phyloP scores from a whole-genome alignment of 495 filamentous ascomycete genomes.

The Tuber indicum region DNA sequence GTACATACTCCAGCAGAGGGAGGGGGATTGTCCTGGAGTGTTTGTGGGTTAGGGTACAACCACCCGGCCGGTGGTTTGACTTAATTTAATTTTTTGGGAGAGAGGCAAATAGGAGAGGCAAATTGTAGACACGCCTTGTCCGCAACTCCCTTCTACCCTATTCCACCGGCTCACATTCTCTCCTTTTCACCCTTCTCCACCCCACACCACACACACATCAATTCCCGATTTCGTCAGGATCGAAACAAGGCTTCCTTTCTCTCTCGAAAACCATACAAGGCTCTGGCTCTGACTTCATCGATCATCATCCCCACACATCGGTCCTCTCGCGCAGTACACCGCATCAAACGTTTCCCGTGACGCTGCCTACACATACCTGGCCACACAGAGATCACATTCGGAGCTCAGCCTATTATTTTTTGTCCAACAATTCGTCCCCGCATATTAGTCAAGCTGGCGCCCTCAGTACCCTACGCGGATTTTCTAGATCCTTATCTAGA shows the following conservation, averaged over 20 bases:
- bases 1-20: background rate
- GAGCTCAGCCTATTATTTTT: background rate
- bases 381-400: background rate
- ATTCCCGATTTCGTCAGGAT: background rate
- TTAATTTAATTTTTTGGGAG: no score
- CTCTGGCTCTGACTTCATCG: background rate
- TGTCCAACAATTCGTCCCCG: background rate
- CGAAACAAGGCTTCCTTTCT: background rate
- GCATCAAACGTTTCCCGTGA: background rate
- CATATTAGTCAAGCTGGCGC: constrained; percentile 29
- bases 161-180: background rate
- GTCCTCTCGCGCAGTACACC: background rate
- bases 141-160: background rate
- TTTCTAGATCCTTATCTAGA: constrained; percentile 25
- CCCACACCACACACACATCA: background rate
- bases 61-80: background rate
- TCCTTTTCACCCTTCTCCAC: background rate
- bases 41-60: background rate
- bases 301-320: background rate
- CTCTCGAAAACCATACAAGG: background rate
- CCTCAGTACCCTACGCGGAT: constrained; percentile 26
- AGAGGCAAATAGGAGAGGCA: no score
- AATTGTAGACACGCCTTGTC: background rate
- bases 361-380: background rate
- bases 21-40: background rate